These are phyloP conservation scores for Echinochloa phyllopogon DNA, from an alignment of 176 grass and related monocot genomes.

Conservation along the genomic window DNA sequence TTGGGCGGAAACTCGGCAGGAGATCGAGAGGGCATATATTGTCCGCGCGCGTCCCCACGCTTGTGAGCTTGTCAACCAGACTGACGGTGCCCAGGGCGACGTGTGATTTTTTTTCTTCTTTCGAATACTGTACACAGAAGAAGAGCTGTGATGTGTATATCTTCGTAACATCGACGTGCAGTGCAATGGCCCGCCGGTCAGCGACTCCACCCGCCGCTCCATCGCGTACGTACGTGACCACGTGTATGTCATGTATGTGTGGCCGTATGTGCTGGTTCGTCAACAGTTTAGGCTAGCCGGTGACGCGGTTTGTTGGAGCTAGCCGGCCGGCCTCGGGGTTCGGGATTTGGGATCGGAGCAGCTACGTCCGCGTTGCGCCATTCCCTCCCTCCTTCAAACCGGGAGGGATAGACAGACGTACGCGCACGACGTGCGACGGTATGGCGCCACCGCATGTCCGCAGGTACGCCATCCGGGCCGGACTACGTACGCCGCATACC, in stretches of 20 bases:
- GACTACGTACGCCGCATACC: not conserved
- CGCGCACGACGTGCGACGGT: not conserved
- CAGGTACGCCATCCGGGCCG: not conserved
- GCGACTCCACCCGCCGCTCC: not conserved
- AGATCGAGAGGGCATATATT: not conserved
- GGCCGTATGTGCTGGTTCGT: not conserved
- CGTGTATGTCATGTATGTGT: not conserved
- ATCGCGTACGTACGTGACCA: not conserved
- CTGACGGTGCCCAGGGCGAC: not conserved
- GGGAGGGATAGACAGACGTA: not conserved
- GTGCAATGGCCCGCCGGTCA: slow-evolving; percentile 25
- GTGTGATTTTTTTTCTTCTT: not conserved
- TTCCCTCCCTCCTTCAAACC: not conserved
- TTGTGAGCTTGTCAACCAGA: not conserved
- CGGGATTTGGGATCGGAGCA: not conserved
- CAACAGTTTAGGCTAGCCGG: not conserved
- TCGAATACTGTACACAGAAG: too few relatives aligned
- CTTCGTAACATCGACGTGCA: too few relatives aligned
- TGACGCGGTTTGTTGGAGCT: slow-evolving; percentile 11
- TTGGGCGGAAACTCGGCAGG: not conserved
- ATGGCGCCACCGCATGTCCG: slow-evolving; percentile 5
- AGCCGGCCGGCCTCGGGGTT: not conserved
- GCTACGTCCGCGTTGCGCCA: not conserved
- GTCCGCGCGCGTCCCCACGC: slow-evolving; percentile 18
- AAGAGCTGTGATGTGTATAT: too few relatives aligned